Evolutionary conservation across 2,329 filamentous ascomycete genomes (phyloP), one percentile per base, ranked within the genome.

Genomic region (Exophiala viscosa): DNA sequence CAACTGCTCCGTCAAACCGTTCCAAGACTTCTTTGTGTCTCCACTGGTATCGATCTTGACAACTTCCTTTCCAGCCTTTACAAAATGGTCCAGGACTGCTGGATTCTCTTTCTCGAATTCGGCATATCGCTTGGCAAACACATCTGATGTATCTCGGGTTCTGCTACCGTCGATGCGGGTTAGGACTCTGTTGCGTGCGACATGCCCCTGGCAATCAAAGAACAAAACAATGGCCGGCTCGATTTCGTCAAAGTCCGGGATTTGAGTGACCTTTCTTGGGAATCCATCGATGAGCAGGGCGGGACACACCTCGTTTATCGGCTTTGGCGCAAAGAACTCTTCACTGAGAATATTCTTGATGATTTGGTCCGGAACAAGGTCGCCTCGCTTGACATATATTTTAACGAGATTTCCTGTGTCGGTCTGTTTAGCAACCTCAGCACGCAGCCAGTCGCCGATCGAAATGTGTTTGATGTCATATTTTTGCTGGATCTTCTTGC

Each of bases 391-490:
- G 18, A 31, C 13, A 47, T 23, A 14, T 31, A 4, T 20, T 3
- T 11, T 5, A 4, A 44, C 41, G 10, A 44, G 13, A 11, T 5
- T 20, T 5, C 41, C 41, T 23, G 20, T n/a, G 15, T 18, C 5
- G 20, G 14, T 17, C 13, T 47, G 33, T 9, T 34, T 33, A 6
- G 23, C 18, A 15, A 35, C 17, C 17, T 34, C 18, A 13, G 11
- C 34, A 13, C 62, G 57, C 5, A 67, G 58, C 23, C 60, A 49
- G 44, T 67, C 66, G 35, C 66, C 65, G 48, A 68, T 52, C 9
- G 64, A 67, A 40, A 67, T 39, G 50, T 69, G 64, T 35, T 44
- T 42, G 45, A 64, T 47, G 23, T 54, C 51, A 23, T 57, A 53
- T n/a, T 58, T 41, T 7, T 59, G 42, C 9, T 61, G 48, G 20